These are phyloP conservation scores for Aspergillus sclerotioniger DNA, from an alignment of 495 filamentous ascomycete species.

Conservation along the genomic window DNA sequence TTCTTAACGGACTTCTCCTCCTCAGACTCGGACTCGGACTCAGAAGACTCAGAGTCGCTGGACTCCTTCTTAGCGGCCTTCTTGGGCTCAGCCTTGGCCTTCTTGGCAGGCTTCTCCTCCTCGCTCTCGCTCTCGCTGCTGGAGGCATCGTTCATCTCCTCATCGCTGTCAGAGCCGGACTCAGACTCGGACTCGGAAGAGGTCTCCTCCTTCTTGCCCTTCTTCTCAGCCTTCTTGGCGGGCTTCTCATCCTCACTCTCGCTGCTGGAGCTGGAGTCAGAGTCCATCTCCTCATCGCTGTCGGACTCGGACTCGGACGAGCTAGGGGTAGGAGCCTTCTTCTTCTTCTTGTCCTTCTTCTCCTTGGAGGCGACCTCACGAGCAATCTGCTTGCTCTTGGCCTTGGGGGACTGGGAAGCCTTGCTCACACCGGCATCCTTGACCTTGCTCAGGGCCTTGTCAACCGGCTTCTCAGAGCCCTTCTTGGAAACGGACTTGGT, in stretches of 20 bases:
- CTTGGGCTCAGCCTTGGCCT: constrained; percentile 25
- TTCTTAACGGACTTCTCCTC: constrained; percentile 36
- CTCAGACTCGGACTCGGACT: constrained; percentile 31
- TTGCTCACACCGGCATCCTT: constrained; percentile 53
- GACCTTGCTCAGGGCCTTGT: constrained; percentile 52
- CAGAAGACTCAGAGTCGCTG: constrained; percentile 26
- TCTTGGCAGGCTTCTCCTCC: constrained; percentile 37
- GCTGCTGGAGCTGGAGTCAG: constrained; percentile 36
- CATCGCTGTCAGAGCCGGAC: constrained; percentile 32
- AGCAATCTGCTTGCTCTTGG: constrained; percentile 52
- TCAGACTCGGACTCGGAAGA: constrained; percentile 36
- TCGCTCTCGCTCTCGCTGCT: constrained; percentile 35
- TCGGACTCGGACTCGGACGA: constrained; percentile 46
- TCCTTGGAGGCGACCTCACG: constrained; percentile 44
- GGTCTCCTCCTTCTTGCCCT: constrained; percentile 27
- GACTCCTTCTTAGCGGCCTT: constrained; percentile 25
- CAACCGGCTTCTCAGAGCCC: constrained; percentile 42
- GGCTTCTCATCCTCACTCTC: constrained; percentile 40
- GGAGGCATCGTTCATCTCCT: constrained; percentile 32
- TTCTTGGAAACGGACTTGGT: constrained; percentile 47
- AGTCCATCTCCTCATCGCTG: constrained; percentile 42
- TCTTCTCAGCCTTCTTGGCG: constrained; percentile 27
- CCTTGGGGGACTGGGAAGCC: constrained; percentile 45
- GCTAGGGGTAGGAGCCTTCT: constrained; percentile 47
- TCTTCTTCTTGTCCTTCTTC: constrained; percentile 43